A percentile compares a stretch with the other conserved stretches of the same genome.
phyloP scores from a whole-genome alignment of 1,284 basidiomycete species.

The Moniliella sp. region DNA sequence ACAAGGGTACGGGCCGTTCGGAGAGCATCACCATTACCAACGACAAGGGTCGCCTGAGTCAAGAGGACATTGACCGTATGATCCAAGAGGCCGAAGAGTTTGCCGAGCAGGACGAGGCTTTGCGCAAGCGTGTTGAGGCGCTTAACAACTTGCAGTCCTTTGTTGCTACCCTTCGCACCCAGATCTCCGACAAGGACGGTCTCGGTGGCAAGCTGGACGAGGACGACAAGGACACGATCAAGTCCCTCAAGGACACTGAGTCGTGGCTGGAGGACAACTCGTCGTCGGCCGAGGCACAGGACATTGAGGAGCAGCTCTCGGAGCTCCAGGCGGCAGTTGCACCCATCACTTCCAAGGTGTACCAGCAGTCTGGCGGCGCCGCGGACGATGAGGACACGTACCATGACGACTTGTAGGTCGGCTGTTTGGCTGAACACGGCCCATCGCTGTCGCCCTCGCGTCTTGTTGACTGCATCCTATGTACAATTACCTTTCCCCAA shows the following conservation, averaged over 20 bases:
- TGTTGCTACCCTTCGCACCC: conserved; percentile 24
- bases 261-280: conserved; percentile 32
- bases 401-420: conserved; percentile 29
- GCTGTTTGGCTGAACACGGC: no score
- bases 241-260: conserved; percentile 30
- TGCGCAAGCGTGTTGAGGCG: conserved; percentile 29
- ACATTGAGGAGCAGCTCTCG: conserved; percentile 32
- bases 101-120: conserved; percentile 29
- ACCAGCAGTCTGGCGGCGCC: conserved; percentile 11
- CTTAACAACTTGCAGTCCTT: conserved; percentile 32
- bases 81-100: conserved; percentile 32
- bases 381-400: conserved; percentile 24
- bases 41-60: conserved; percentile 29
- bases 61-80: conserved; percentile 32
- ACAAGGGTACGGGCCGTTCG: conserved; percentile 32
- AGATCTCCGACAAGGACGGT: conserved; percentile 31
- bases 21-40: conserved; percentile 32
- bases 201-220: conserved; percentile 33
- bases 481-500: no score
- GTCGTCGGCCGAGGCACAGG: conserved; percentile 23
- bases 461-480: no score
- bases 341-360: conserved; percentile 33
- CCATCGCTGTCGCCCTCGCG: no score
- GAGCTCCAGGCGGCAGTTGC: conserved; percentile 30
- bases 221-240: conserved; percentile 31